These are phyloP conservation scores for Inga leiocalycina DNA, from an alignment of 306 rosid genomes.

Conservation along the genomic window DNA sequence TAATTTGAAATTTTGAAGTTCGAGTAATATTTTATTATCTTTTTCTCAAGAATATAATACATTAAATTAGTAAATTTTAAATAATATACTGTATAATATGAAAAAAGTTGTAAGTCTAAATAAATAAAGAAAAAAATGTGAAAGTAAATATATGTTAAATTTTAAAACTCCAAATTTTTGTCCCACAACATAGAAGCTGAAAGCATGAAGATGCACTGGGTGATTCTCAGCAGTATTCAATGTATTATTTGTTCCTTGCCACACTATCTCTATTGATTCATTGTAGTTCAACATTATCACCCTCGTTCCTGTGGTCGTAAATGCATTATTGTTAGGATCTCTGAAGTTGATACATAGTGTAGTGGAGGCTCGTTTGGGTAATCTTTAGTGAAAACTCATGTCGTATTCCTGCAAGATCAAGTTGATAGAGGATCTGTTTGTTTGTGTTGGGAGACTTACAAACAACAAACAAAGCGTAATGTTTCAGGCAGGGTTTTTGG, in stretches of 20 bases:
- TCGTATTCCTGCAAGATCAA: conserved; percentile 20
- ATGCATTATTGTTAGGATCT: conserved; percentile 9
- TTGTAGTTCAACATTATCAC: conserved; percentile 38
- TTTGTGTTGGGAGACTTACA: too few relatives aligned
- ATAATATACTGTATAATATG: too few relatives aligned
- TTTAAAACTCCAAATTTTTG: conserved; percentile 17
- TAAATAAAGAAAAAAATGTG: too few relatives aligned
- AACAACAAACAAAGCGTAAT: too few relatives aligned
- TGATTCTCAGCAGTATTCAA: conserved; percentile 45
- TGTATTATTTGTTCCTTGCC: conserved; percentile 41
- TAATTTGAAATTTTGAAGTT: too few relatives aligned
- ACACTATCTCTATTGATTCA: conserved; percentile 41
- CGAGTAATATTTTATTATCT: too few relatives aligned
- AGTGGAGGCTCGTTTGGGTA: conserved; percentile 35
- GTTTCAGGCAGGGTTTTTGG: too few relatives aligned
- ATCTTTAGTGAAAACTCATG: conserved; percentile 26
- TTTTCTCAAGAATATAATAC: too few relatives aligned
- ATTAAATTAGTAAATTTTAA: too few relatives aligned
- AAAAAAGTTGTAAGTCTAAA: too few relatives aligned
- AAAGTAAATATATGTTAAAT: too few relatives aligned
- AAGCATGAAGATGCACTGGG: conserved; percentile 58
- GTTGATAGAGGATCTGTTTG: background rate
- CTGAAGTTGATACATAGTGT: conserved; percentile 39
- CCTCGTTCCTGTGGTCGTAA: conserved; percentile 35
- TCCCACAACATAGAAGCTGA: conserved; percentile 42